Conservation (phyloP, 768 basidiomycete genomes). For the Mrakia blollopis region DNA sequence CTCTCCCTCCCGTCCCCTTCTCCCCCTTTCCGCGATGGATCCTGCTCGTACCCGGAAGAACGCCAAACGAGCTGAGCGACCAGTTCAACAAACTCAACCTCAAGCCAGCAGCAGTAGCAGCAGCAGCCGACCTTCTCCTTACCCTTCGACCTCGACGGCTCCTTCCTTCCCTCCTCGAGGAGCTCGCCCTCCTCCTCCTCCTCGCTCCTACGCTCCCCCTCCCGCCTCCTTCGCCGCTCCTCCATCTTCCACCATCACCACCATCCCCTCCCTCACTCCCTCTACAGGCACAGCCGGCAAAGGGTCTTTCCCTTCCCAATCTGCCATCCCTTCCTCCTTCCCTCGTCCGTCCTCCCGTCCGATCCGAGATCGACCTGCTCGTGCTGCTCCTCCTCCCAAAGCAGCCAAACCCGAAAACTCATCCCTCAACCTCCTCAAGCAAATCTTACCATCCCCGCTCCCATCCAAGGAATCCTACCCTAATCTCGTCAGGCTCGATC, state of each 20-base stretch:
- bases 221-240: background rate
- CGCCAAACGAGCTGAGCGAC: too few species aligned
- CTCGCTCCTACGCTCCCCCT: background rate
- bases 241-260: background rate
- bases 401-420: slow-evolving; percentile 10
- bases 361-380: background rate
- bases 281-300: background rate
- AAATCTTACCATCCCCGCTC: background rate
- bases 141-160: background rate
- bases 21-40: background rate
- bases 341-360: background rate
- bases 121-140: background rate
- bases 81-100: background rate
- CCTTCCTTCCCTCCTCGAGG: background rate
- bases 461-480: slow-evolving; percentile 16
- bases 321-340: slow-evolving; percentile 14
- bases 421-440: slow-evolving; percentile 1
- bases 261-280: background rate
- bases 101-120: background rate
- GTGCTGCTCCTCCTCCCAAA: background rate
- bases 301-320: slow-evolving; percentile 8
- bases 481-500: slow-evolving; percentile 23
- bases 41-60: slow-evolving; percentile 16
- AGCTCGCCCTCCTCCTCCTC: background rate
- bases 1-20: too few species aligned